These are phyloP conservation scores for Plasmodium sp. DNA, from an alignment of 169 alveolate genomes.

Conservation along the genomic window DNA sequence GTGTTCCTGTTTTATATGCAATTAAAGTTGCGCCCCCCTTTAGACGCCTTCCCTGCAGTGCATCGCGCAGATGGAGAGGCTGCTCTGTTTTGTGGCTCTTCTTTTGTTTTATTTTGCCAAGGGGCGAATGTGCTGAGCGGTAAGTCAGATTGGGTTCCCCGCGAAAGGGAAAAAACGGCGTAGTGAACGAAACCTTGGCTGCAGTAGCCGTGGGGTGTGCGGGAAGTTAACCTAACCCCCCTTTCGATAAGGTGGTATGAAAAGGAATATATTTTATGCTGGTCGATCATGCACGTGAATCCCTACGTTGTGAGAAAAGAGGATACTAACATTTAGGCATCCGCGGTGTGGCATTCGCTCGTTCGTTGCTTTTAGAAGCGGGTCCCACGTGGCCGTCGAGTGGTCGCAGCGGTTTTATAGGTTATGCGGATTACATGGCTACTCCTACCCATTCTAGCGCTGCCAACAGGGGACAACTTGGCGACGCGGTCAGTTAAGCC, in stretches of 20 bases:
- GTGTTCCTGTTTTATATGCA: neutral
- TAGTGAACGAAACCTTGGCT: neutral
- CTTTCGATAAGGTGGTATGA: neutral
- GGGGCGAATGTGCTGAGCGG: neutral
- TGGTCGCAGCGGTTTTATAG: neutral
- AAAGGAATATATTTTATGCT: neutral
- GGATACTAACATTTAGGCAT: neutral
- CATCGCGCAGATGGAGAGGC: neutral
- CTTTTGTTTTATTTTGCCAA: too few species aligned
- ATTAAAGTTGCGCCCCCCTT: neutral
- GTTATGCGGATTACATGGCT: neutral
- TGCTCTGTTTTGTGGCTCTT: neutral
- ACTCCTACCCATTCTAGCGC: neutral
- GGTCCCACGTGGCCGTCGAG: neutral
- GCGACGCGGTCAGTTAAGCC: neutral
- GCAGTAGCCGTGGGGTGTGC: neutral
- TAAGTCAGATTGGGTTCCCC: neutral
- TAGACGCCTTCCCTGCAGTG: neutral
- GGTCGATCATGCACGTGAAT: neutral
- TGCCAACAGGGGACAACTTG: neutral
- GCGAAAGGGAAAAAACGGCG: neutral
- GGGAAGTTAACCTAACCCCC: neutral
- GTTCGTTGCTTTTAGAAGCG: neutral
- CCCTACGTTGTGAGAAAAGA: neutral
- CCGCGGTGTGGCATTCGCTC: neutral